Conservation (phyloP, 345 rosid genomes). For the Bruguiera sexangula region DNA sequence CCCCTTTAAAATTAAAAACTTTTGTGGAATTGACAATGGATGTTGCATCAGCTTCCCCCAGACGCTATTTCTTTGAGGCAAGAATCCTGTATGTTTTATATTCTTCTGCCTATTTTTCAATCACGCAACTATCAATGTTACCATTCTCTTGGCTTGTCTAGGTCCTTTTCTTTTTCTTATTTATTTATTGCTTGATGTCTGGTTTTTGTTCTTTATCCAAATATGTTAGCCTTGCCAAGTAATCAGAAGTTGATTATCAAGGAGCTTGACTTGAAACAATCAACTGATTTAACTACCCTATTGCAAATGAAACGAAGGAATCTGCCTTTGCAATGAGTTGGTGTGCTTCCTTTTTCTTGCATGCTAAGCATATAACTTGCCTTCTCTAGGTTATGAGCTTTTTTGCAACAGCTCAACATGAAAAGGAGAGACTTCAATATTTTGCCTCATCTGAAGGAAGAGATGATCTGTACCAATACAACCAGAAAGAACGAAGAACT, state of each 20-base stretch:
- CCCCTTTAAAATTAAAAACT: slow-evolving; percentile 59
- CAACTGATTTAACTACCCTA: no score
- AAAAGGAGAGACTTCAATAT: slow-evolving; percentile 82
- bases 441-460: slow-evolving; percentile 90
- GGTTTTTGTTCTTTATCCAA: not conserved
- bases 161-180: not conserved
- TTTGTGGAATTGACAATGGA: slow-evolving; percentile 92
- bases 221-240: no score
- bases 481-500: slow-evolving; percentile 86
- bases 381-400: slow-evolving; percentile 73
- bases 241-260: no score
- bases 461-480: slow-evolving; percentile 89
- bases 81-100: slow-evolving; percentile 35
- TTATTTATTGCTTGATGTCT: not conserved
- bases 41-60: slow-evolving; percentile 85
- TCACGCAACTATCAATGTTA: no score
- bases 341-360: not conserved
- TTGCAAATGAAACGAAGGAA: no score
- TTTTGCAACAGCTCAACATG: slow-evolving; percentile 76
- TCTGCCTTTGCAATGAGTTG: not conserved
- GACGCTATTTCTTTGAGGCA: slow-evolving; percentile 94
- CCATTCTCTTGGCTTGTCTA: no score
- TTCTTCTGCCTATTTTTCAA: slow-evolving; percentile 6
- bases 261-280: no score
- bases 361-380: slow-evolving; percentile 3